Base-by-base conservation (phyloP, 2,329 filamentous ascomycete genomes). In the Xylariaceae sp. region DNA sequence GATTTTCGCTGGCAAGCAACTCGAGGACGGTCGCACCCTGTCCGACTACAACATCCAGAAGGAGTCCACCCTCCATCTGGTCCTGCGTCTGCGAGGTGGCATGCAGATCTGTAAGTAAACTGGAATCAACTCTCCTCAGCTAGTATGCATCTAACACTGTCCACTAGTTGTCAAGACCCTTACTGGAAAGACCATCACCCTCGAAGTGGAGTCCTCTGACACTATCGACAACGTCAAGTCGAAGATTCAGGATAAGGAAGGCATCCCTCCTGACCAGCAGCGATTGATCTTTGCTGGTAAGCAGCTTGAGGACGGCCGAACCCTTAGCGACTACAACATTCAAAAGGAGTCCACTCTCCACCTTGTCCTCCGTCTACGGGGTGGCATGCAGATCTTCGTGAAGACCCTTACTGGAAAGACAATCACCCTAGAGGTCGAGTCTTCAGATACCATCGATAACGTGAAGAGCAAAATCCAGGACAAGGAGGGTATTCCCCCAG, bases 171-270 rank as follows among this genome's bases (percentile, higher is more conserved):
- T 92, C 72, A 92, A 92, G 82, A 92, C 89, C 12, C 77, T 97
- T 58, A 96, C 93, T 74, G 92, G 92, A 69, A 96, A 96, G 84
- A 96, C 92, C 49, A 96, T 96, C 73, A 96, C 92, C 6, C 82
- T 96, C 2, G 92, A 96, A 79, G 91, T 96, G 1, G 91, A 96
- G 75, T 92, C 89, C 0, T 90, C 87, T 1, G 92, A 96, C 69
- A 96, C 92, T 36, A 96, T 96, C 76, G 92, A 96, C 82, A 96
- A 96, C 62, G 93, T 97, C 34, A 97, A 97, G 87, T 87, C 84
- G 47, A 97, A 97, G 85, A 97, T 97, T 39, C 93, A 97, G 77
- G 93, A 97, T 72, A 97, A 97, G 86, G 93, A 97, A 78, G 93
- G 93, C 23, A 97, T 97, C 54, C 94, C 93, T 43, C 93, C 93